phyloP scores from a whole-genome alignment of 495 filamentous ascomycete genomes.

The Aspergillus funiculosus region DNA sequence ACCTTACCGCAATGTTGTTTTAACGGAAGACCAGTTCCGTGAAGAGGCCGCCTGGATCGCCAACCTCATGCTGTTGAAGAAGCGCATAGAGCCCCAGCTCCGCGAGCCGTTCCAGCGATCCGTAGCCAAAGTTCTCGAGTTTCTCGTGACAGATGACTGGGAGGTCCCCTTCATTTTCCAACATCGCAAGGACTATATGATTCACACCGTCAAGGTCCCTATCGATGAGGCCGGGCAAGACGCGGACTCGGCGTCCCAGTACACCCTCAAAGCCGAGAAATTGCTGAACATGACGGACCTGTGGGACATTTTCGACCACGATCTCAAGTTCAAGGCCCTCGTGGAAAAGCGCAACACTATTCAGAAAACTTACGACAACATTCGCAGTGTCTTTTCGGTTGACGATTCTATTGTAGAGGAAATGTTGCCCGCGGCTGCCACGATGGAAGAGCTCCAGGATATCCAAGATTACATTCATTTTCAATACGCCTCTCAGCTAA shows the following conservation, averaged over 20 bases:
- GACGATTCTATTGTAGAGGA: conserved; percentile 63
- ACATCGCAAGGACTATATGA: conserved; percentile 95
- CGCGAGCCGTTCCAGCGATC: conserved; percentile 78
- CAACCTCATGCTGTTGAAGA: conserved; percentile 78
- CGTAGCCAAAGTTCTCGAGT: conserved; percentile 87
- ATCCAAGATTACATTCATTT: conserved; percentile 96
- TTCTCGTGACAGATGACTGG: conserved; percentile 84
- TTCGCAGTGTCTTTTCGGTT: conserved; percentile 51
- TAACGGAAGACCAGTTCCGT: conserved; percentile 72
- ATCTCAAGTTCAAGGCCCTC: conserved; percentile 87
- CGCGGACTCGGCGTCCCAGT: conserved; percentile 59
- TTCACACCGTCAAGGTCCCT: conserved; percentile 74
- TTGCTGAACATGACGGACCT: conserved; percentile 87
- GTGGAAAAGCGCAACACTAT: conserved; percentile 83
- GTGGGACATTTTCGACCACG: conserved; percentile 89
- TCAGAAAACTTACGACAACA: conserved; percentile 65
- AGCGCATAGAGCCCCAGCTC: conserved; percentile 62
- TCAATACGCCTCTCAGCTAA: conserved; percentile 77
- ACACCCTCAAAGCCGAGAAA: conserved; percentile 74
- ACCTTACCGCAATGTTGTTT: conserved; percentile 69
- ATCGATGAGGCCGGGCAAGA: conserved; percentile 46
- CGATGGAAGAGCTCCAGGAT: conserved; percentile 92
- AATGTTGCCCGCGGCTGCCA: conserved; percentile 65
- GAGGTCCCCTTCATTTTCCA: conserved; percentile 98
- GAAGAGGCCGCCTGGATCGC: conserved; percentile 92